These are phyloP conservation scores for Filobasidium floriforme DNA, from an alignment of 768 basidiomycete species.

Conservation along the genomic window DNA sequence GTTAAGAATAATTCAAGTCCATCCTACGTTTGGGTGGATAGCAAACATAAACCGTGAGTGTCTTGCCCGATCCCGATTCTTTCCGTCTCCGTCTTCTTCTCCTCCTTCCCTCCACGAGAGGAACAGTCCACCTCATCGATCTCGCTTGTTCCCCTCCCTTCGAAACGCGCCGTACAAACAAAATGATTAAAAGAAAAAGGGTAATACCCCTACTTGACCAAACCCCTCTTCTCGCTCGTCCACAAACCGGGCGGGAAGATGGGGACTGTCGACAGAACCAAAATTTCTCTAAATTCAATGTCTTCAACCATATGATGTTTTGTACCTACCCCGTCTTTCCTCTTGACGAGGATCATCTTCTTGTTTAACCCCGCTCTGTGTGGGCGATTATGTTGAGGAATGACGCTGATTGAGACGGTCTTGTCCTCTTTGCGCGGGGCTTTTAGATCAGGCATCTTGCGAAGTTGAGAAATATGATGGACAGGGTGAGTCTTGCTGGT, in stretches of 20 bases:
- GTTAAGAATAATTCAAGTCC: too few species aligned
- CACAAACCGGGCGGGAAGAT: constrained; percentile 2
- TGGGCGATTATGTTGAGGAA: not conserved
- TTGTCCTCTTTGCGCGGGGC: not conserved
- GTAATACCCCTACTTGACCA: not conserved
- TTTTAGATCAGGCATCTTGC: constrained; percentile 10
- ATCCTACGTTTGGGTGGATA: too few species aligned
- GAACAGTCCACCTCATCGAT: too few species aligned
- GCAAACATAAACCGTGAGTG: too few species aligned
- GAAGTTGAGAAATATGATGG: not conserved
- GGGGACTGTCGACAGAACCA: not conserved
- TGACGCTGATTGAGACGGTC: not conserved
- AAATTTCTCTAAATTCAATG: constrained; percentile 20
- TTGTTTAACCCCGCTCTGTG: too few species aligned
- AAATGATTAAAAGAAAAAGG: not conserved
- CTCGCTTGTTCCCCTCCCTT: too few species aligned
- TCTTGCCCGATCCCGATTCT: too few species aligned
- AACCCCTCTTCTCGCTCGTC: constrained; percentile 1
- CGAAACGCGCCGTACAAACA: too few species aligned
- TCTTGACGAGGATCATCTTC: too few species aligned
- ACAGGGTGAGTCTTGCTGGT: constrained; percentile 11
- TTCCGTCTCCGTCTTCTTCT: too few species aligned
- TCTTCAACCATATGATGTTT: constrained; percentile 23
- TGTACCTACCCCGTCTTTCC: not conserved
- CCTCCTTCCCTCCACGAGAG: too few species aligned